Conservation (phyloP, 768 basidiomycete genomes). For the Pleurotus eryngii region DNA sequence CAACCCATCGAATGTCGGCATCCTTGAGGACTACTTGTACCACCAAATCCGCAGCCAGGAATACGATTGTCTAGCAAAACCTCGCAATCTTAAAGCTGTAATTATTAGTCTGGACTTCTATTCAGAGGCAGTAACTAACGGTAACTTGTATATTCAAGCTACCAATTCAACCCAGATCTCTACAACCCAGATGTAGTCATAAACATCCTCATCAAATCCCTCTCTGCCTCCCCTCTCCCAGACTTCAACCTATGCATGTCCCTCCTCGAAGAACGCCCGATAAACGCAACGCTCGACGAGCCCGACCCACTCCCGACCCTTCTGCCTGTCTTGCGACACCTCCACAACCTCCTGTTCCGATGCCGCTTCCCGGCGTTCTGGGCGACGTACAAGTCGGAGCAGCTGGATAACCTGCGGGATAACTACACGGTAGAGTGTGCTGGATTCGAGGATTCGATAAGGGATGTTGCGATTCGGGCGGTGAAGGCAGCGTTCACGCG, state of each 20-base stretch:
- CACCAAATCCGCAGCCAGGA: slow-evolving; percentile 88
- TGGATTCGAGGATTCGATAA: slow-evolving; percentile 82
- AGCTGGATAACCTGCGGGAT: slow-evolving; percentile 69
- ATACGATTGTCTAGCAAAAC: slow-evolving; percentile 95
- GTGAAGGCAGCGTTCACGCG: slow-evolving; percentile 77
- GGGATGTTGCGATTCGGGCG: slow-evolving; percentile 73
- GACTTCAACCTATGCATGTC: slow-evolving; percentile 96
- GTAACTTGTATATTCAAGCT: slow-evolving; percentile 40
- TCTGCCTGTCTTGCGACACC: slow-evolving; percentile 62
- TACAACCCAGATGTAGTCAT: slow-evolving; percentile 92
- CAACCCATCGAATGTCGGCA: slow-evolving; percentile 90
- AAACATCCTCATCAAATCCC: slow-evolving; percentile 91
- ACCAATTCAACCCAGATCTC: slow-evolving; percentile 94
- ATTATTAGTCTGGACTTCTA: background rate
- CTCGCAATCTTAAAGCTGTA: slow-evolving; percentile 92
- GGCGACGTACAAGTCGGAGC: slow-evolving; percentile 66
- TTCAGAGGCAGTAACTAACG: background rate
- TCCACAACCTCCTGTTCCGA: slow-evolving; percentile 71
- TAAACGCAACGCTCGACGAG: slow-evolving; percentile 60
- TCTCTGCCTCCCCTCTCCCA: slow-evolving; percentile 80
- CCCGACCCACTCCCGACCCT: slow-evolving; percentile 76
- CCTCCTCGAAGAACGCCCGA: slow-evolving; percentile 75
- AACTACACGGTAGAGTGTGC: slow-evolving; percentile 83
- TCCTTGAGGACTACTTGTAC: slow-evolving; percentile 95
- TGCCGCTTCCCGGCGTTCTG: slow-evolving; percentile 91